phyloP scores from a whole-genome alignment of 2,329 filamentous ascomycete genomes.

The Fusarium avenaceum region DNA sequence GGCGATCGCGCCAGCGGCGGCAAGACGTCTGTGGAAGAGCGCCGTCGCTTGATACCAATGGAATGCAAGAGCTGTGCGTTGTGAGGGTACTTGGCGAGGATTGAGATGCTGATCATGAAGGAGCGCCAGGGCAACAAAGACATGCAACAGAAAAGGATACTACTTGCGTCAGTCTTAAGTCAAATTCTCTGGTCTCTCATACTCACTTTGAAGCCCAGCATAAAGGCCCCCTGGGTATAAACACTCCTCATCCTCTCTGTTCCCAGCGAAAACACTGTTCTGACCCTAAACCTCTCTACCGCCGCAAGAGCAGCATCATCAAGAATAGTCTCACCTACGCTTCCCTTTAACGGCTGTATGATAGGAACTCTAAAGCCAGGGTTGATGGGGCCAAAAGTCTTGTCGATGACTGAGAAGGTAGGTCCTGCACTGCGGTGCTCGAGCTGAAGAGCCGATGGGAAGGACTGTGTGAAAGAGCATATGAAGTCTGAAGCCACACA shows the following conservation, averaged over 20 bases:
- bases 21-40: constrained; percentile 60
- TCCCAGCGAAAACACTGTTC: constrained; percentile 59
- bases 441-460: constrained; percentile 41
- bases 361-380: constrained; percentile 45
- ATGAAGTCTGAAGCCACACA: constrained; percentile 62
- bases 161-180: constrained; percentile 35
- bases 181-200: not conserved
- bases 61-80: constrained; percentile 54
- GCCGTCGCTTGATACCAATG: constrained; percentile 63
- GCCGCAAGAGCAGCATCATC: constrained; percentile 52
- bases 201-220: constrained; percentile 57
- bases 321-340: constrained; percentile 50
- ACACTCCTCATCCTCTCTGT: constrained; percentile 49
- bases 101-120: constrained; percentile 65
- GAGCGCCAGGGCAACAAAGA: constrained; percentile 64
- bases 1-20: constrained; percentile 50
- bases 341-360: constrained; percentile 38
- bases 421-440: constrained; percentile 30
- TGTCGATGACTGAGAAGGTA: constrained; percentile 24
- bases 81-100: constrained; percentile 39
- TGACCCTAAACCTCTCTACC: constrained; percentile 58
- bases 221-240: constrained; percentile 54
- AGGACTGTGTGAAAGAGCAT: constrained; percentile 60
- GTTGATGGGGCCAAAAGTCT: constrained; percentile 21
- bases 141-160: constrained; percentile 68